These are phyloP conservation scores for Yamadazyma buinensis DNA, from an alignment of 1,139 yeast species.

Conservation along the genomic window DNA sequence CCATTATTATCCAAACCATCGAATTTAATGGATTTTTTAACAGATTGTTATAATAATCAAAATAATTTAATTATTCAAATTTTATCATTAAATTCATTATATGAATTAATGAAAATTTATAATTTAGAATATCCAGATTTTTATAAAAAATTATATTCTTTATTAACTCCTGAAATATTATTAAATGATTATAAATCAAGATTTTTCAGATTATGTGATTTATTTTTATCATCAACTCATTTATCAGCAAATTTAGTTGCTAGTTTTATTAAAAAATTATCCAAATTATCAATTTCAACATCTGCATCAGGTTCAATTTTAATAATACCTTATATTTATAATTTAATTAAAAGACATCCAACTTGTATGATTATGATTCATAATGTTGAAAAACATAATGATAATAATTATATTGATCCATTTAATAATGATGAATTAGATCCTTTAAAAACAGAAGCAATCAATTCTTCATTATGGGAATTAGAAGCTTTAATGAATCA, in stretches of 20 bases:
- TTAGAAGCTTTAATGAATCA: conserved; percentile 77
- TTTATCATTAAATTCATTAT: conserved; percentile 81
- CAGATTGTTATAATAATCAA: conserved; percentile 70
- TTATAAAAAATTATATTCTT: conserved; percentile 73
- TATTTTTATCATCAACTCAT: conserved; percentile 85
- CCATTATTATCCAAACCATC: conserved; percentile 82
- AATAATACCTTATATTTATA: conserved; percentile 86
- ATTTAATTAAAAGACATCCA: conserved; percentile 85
- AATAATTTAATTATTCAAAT: conserved; percentile 70
- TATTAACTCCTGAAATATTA: conserved; percentile 69
- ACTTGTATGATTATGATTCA: conserved; percentile 90
- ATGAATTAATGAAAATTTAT: conserved; percentile 75
- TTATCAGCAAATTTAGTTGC: conserved; percentile 81
- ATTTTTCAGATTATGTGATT: conserved; percentile 80
- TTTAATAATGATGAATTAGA: conserved; percentile 60
- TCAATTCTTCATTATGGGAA: conserved; percentile 91
- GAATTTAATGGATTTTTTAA: conserved; percentile 84
- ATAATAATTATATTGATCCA: conserved; percentile 54
- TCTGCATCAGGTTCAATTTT: conserved; percentile 90
- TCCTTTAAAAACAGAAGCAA: conserved; percentile 76
- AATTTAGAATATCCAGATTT: conserved; percentile 93
- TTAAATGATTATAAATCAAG: conserved; percentile 82
- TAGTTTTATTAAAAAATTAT: conserved; percentile 79
- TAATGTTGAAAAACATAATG: conserved; percentile 23
- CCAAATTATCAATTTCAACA: conserved; percentile 71